phyloP scores from a whole-genome alignment of 306 rosid species.

The Pyrus pyrifolia region DNA sequence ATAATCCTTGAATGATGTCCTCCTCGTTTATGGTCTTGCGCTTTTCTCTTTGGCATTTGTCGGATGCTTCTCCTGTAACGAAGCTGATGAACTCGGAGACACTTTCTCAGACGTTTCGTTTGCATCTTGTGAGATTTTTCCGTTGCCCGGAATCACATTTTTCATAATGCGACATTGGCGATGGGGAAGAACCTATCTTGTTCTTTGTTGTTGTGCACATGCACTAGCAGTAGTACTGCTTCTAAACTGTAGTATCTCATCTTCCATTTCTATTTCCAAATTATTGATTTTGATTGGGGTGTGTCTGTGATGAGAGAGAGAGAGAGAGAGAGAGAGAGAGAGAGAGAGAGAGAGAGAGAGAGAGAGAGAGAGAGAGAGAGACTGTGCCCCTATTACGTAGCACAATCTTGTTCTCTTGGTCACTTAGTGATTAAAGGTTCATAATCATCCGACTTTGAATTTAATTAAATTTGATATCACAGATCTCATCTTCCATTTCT shows the following conservation, averaged over 20 bases:
- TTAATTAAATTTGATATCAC: too few species aligned
- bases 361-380: constrained; percentile 10
- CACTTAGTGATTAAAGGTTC: too few species aligned
- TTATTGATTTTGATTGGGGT: neutral
- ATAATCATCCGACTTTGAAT: too few species aligned
- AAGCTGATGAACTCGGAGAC: constrained; percentile 76
- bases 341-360: neutral
- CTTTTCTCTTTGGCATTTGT: constrained; percentile 70
- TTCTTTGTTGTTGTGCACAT: constrained; percentile 33
- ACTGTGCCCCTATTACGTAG: neutral
- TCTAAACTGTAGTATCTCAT: constrained; percentile 37
- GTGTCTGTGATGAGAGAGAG: neutral
- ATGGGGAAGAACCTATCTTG: constrained; percentile 66
- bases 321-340: constrained; percentile 13
- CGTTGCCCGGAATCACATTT: constrained; percentile 52
- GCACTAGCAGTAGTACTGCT: neutral
- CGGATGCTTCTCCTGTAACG: constrained; percentile 63
- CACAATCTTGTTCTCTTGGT: neutral
- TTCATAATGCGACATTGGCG: constrained; percentile 77
- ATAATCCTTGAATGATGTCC: constrained; percentile 59
- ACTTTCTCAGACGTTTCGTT: constrained; percentile 77
- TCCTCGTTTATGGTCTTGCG: constrained; percentile 70
- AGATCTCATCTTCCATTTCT: too few species aligned
- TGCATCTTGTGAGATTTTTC: constrained; percentile 75
- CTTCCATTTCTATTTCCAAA: constrained; percentile 22